Conservation (phyloP, 2,329 filamentous ascomycete genomes). For the Pseudophaeomoniella oleicola region DNA sequence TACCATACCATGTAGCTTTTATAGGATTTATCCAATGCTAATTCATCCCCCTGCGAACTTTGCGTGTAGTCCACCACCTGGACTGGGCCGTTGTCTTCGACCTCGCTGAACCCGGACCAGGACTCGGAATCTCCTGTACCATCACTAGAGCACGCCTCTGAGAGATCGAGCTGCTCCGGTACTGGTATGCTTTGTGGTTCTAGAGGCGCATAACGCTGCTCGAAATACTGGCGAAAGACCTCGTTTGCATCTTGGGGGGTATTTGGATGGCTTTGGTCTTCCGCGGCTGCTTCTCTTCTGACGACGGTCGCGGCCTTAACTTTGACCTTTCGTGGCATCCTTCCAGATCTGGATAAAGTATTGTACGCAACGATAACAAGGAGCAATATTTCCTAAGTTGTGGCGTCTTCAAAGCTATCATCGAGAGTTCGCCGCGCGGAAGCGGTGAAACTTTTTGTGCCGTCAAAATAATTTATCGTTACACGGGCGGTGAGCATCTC, state of each 20-base stretch:
- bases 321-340: neutral
- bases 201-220: neutral
- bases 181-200: neutral
- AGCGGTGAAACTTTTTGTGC: neutral
- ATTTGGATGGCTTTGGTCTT: neutral
- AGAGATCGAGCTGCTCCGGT: neutral
- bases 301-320: neutral
- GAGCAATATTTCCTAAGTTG: too few relatives aligned
- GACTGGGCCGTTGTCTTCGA: neutral
- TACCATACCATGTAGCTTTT: neutral
- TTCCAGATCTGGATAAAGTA: too few relatives aligned
- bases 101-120: neutral
- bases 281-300: neutral
- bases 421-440: too few relatives aligned
- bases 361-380: too few relatives aligned
- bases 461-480: slow-evolving; percentile 1
- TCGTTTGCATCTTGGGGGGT: slow-evolving; percentile 45
- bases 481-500: too few relatives aligned
- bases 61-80: neutral
- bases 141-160: neutral
- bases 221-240: slow-evolving; percentile 72
- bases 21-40: neutral
- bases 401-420: too few relatives aligned
- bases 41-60: neutral
- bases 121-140: neutral